Base-by-base conservation (phyloP, 2,329 filamentous ascomycete genomes). In the Fusarium sp. region DNA sequence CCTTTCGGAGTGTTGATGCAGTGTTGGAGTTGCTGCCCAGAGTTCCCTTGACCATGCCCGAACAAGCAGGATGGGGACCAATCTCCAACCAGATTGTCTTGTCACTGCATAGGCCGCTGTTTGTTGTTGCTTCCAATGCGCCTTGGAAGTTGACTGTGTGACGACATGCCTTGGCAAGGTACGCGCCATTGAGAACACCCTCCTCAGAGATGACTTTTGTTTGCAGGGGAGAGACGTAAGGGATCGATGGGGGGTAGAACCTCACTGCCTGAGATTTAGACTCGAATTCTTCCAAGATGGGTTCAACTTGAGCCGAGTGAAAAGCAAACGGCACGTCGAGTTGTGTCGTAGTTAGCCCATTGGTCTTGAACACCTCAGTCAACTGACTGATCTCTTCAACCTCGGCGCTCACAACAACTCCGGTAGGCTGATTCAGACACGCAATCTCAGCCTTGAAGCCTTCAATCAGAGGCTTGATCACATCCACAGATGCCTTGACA, bases 361-460 rank as follows among this genome's bases (percentile, higher is more conserved):
- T 14, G 69, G 78, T 31, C 44, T 76, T 42, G 71, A 72, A 22
- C 84, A 77, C 64, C 78, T 72, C 42, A 77, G 68, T 85, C 17
- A 91, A 84, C 5, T 83, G 79, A 5, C 81, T 76, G 42, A 89
- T 83, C 62, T 86, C 81, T 2, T 77, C 76, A 0, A 83, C 82
- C 11, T 79, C 76, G 11, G 87, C 88, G 24, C 84, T 84, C n/a
- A 96, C 85, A 2, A 96, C 94, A 11, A 91, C 95, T 79, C 94
- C 93, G 59, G 90, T 86, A 0, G 92, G 91, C 0, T 92, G 90
- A 75, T 97, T 97, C 79, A 94, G 88, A 83, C 94, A 96, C 17
- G 94, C 92, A 35, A 89, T 76, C 42, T 88, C 87, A 59, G 87
- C 81, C 1, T 81, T 83, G 70, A 80, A 85, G 72, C 82, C 83